Conservation (phyloP, 768 basidiomycete species). For the Paxillus involutus region DNA sequence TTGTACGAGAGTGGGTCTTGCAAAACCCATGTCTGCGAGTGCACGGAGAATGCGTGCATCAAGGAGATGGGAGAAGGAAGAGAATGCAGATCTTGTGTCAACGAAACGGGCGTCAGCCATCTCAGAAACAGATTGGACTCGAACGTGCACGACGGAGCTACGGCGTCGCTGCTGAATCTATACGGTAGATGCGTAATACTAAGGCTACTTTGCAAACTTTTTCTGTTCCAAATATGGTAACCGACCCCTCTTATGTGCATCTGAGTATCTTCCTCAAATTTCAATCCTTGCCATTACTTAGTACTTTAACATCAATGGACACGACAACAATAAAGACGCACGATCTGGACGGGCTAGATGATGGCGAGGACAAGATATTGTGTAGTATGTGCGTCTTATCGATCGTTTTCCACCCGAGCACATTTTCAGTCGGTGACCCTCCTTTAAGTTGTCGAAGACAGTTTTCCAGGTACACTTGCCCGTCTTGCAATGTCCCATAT, state of each 20-base stretch:
- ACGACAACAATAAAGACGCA: conserved; percentile 15
- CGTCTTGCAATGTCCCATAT: conserved; percentile 77
- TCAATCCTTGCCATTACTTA: too few species aligned
- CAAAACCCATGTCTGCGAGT: conserved; percentile 87
- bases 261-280: too few species aligned
- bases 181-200: too few species aligned
- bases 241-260: too few species aligned
- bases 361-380: conserved; percentile 13
- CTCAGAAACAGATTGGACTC: neutral
- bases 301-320: conserved; percentile 10
- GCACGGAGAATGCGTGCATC: conserved; percentile 86
- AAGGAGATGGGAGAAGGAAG: conserved; percentile 72
- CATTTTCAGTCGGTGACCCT: conserved; percentile 2
- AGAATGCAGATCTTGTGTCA: conserved; percentile 50
- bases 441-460: conserved; percentile 66
- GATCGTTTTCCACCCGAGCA: neutral
- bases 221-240: too few species aligned
- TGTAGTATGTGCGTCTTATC: conserved; percentile 46
- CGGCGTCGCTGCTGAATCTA: too few species aligned
- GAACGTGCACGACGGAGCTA: too few species aligned
- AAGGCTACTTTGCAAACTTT: too few species aligned
- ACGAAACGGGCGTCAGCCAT: conserved; percentile 50
- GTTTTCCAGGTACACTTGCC: conserved; percentile 79
- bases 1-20: conserved; percentile 90
- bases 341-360: conserved; percentile 8